Base-by-base conservation (phyloP, 768 basidiomycete species). In the Tricholoma matsutake region DNA sequence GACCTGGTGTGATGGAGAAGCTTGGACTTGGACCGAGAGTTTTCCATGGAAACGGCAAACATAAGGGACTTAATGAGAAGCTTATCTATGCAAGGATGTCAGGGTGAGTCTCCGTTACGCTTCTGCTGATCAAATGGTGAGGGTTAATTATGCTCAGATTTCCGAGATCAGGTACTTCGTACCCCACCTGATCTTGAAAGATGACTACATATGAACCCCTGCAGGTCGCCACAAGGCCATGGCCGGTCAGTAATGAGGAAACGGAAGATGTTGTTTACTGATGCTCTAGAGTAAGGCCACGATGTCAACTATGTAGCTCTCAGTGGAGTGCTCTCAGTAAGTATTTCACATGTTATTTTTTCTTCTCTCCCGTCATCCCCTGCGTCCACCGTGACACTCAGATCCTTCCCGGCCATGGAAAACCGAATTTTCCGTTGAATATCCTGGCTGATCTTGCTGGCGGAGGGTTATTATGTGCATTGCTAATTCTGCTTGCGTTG, bases 281-380 rank as follows among this genome's bases (percentile, higher is more conserved):
- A 67, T 25, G 16, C 37, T 18, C 32, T 59, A 18, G 43, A 10
- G 18, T 11, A 47, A 86, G 92, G 92, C 16, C 92, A 94, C 68
- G 92, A 94, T 68, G 82, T 94, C 59, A 94, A 93, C 71, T 94
- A 92, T 69, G 80, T 92, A 11, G 91, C 92, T 14, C 77, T 91
- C 34, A 91, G 88, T 61, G 92, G 92, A 0, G 79, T 88, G 3
- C 73, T 93, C 8, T 83, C 89, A 8, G 89, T 90, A 64, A 55
- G 75, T 67, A 6, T 20, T 49, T 22, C 22, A 22, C 13, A 6
- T 14, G 4, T 14, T 8, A 2, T 57, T 11, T 3, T 35, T 20
- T 10, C 41, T 34, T 22, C 47, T 34, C 14, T 31, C 6, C 16
- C 31, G 20, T 11, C 8, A 6, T 9, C 34, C 20, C 22, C 31